These are phyloP conservation scores for Mrakiaceae sp. DNA, from an alignment of 1,284 basidiomycete species.

Conservation along the genomic window DNA sequence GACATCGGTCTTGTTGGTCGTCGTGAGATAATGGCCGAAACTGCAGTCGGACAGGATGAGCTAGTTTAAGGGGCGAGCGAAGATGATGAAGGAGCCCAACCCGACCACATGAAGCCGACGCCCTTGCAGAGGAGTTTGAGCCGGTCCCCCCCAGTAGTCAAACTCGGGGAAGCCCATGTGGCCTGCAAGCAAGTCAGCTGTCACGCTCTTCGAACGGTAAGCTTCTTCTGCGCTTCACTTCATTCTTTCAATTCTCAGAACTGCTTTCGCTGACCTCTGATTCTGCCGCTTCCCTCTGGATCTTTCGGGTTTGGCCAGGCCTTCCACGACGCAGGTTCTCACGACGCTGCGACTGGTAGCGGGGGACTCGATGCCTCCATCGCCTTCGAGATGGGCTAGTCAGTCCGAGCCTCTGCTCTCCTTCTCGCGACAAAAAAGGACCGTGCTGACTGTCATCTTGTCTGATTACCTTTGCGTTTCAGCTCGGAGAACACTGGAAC, in stretches of 20 bases:
- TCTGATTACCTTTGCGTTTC: background rate
- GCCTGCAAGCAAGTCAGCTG: no score
- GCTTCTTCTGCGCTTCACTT: background rate
- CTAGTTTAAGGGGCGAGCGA: no score
- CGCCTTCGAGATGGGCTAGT: constrained; percentile 17
- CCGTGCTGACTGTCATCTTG: background rate
- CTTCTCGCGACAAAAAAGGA: background rate
- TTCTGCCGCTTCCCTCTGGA: background rate
- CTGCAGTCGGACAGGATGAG: no score
- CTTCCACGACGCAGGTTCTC: constrained; percentile 19
- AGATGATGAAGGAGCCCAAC: no score
- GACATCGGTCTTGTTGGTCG: no score
- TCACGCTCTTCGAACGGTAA: constrained; percentile 1
- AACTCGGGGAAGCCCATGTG: no score
- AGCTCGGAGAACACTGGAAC: constrained; percentile 17
- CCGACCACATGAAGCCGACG: no score
- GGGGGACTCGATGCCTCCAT: constrained; percentile 21
- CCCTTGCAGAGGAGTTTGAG: no score
- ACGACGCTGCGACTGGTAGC: constrained; percentile 17
- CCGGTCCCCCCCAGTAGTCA: no score
- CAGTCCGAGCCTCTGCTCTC: background rate
- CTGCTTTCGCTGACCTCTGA: background rate
- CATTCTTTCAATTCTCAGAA: background rate
- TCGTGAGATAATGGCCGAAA: no score
- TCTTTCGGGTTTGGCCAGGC: background rate